Conservation (phyloP, 2,329 filamentous ascomycete genomes). For the Penicillium polonicum region DNA sequence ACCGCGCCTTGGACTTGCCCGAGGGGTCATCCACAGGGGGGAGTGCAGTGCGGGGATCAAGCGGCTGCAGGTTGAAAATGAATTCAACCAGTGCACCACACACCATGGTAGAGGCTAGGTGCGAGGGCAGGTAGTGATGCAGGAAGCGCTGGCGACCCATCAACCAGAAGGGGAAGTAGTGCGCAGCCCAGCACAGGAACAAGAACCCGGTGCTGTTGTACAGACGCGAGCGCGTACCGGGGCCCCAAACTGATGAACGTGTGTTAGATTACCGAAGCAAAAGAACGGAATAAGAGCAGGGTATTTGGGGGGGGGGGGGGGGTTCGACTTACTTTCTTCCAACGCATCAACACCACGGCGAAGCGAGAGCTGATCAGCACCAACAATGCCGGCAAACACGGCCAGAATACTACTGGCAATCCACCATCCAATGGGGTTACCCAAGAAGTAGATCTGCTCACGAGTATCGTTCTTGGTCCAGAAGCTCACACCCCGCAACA, state of each 20-base stretch:
- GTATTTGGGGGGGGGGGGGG: neutral
- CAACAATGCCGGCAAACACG: slow-evolving; percentile 87
- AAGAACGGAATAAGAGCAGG: neutral
- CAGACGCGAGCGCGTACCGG: slow-evolving; percentile 84
- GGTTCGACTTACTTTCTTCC: slow-evolving; percentile 75
- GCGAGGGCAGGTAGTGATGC: slow-evolving; percentile 94
- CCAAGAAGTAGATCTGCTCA: slow-evolving; percentile 97
- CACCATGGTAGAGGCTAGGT: slow-evolving; percentile 85
- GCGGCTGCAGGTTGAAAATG: slow-evolving; percentile 85
- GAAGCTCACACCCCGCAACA: slow-evolving; percentile 96
- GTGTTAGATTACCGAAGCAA: slow-evolving; percentile 7
- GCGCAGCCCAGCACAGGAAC: slow-evolving; percentile 95
- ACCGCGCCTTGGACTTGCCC: slow-evolving; percentile 42
- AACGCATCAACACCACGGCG: slow-evolving; percentile 90
- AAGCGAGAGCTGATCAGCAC: slow-evolving; percentile 88
- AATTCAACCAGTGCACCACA: slow-evolving; percentile 92
- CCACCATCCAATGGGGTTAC: slow-evolving; percentile 98
- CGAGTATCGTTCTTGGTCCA: slow-evolving; percentile 96
- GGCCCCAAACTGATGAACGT: slow-evolving; percentile 39
- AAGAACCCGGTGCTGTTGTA: slow-evolving; percentile 99
- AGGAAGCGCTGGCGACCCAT: slow-evolving; percentile 98
- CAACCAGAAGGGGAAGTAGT: slow-evolving; percentile 95
- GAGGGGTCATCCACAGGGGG: slow-evolving; percentile 47
- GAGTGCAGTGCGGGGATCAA: slow-evolving; percentile 43
- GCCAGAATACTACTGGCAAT: slow-evolving; percentile 86